phyloP scores from a whole-genome alignment of 2,329 filamentous ascomycete genomes.

The Balansia obtecta region DNA sequence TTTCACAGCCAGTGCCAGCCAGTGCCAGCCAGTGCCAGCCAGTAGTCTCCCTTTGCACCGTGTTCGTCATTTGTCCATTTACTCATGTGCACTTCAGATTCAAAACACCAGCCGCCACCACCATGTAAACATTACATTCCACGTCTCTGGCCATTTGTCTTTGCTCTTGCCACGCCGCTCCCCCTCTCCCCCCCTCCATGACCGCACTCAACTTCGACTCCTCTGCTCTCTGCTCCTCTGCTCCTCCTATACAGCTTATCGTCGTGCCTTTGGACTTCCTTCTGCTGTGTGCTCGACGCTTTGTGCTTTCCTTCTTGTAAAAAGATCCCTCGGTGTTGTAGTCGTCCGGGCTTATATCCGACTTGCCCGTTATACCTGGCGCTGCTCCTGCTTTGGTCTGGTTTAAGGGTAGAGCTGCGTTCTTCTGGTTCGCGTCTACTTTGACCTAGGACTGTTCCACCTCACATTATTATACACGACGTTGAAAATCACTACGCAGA shows the following conservation, averaged over 20 bases:
- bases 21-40: constrained; percentile 7
- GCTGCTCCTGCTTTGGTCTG: constrained; percentile 2
- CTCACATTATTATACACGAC: not conserved
- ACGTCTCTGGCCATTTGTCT: constrained; percentile 1
- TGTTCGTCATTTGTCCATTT: constrained; percentile 1
- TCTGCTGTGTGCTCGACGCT: not conserved
- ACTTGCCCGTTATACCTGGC: not conserved
- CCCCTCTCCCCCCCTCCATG: constrained; percentile 1
- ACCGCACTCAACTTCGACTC: not conserved
- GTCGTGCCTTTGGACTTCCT: not conserved
- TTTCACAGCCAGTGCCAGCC: constrained; percentile 9
- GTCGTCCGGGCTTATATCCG: not conserved
- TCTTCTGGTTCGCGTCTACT: constrained; percentile 3
- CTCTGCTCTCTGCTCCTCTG: not conserved
- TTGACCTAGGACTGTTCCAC: not conserved
- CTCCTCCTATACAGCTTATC: not conserved
- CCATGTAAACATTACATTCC: constrained; percentile 12
- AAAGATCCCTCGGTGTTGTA: not conserved
- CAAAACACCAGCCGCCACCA: constrained; percentile 8
- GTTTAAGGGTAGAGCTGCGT: not conserved
- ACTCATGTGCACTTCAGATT: constrained; percentile 1
- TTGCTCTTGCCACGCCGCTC: constrained; percentile 1
- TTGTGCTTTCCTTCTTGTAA: constrained; percentile 1
- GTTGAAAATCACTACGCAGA: not conserved
- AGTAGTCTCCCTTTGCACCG: constrained; percentile 7